Evolutionary conservation across 2,329 filamentous ascomycete species (phyloP).

Genomic region (Botrytis deweyae): DNA sequence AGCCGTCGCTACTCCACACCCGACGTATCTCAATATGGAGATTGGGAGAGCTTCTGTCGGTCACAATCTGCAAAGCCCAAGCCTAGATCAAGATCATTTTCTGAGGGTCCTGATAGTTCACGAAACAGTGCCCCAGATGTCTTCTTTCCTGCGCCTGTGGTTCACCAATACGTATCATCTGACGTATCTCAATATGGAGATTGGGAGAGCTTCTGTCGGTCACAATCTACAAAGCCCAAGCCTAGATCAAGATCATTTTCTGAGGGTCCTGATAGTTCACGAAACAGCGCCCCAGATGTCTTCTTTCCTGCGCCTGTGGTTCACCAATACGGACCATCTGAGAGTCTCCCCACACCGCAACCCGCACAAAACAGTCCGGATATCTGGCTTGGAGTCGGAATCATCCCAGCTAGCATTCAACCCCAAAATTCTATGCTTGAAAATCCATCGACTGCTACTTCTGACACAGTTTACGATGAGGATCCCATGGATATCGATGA

Average conservation of each 20-base stretch:
- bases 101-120: not conserved
- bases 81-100: not conserved
- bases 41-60: too few species aligned
- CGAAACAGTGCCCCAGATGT: rapidly evolving
- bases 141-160: not conserved
- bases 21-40: not conserved
- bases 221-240: not conserved
- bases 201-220: too few species aligned
- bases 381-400: not conserved
- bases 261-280: not conserved
- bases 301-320: not conserved
- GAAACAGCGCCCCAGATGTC: rapidly evolving
- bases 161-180: not conserved
- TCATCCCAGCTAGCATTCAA: too few species aligned
- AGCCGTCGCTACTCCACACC: not conserved
- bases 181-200: not conserved
- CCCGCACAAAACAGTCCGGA: not conserved
- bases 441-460: rapidly evolving
- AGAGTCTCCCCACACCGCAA: not conserved
- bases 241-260: not conserved
- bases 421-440: not conserved
- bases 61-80: not conserved
- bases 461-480: not conserved
- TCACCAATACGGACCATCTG: not conserved
- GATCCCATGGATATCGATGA: not conserved